Percentiles rank a stretch among this genome's conserved stretches.
phyloP scores from a whole-genome alignment of 1,139 yeast species.

The Candida labiduridarum region DNA sequence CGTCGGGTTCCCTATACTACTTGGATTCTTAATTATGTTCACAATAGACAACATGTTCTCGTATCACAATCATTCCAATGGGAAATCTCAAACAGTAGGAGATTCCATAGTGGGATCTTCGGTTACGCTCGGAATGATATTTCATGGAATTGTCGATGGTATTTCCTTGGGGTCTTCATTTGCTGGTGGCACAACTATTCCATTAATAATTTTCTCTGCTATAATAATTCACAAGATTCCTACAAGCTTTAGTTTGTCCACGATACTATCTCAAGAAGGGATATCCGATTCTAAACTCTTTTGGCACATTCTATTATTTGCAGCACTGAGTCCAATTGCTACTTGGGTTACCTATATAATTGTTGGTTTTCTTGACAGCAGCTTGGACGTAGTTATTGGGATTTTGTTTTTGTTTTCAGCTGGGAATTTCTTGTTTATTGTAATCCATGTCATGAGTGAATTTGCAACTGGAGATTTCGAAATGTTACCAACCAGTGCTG shows the following conservation, averaged over 20 bases:
- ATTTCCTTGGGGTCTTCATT: slow-evolving; percentile 71
- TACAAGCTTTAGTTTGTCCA: slow-evolving; percentile 68
- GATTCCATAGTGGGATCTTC: slow-evolving; percentile 33
- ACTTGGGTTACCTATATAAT: slow-evolving; percentile 50
- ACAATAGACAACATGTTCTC: slow-evolving; percentile 42
- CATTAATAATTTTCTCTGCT: slow-evolving; percentile 56
- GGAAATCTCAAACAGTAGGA: slow-evolving; percentile 13
- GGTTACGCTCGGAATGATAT: slow-evolving; percentile 60
- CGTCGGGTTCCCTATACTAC: slow-evolving; percentile 37
- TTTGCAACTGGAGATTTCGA: slow-evolving; percentile 9
- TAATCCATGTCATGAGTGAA: slow-evolving; percentile 61
- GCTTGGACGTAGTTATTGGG: slow-evolving; percentile 50
- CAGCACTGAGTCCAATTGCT: slow-evolving; percentile 55
- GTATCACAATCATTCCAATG: not conserved
- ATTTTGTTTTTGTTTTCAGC: slow-evolving; percentile 60
- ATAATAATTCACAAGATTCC: slow-evolving; percentile 76
- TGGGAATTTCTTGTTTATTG: slow-evolving; percentile 74
- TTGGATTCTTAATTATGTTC: slow-evolving; percentile 58
- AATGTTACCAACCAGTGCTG: slow-evolving; percentile 13
- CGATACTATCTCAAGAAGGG: slow-evolving; percentile 51
- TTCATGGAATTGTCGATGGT: slow-evolving; percentile 76
- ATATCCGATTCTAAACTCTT: slow-evolving; percentile 32
- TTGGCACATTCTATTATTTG: slow-evolving; percentile 47
- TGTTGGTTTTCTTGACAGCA: slow-evolving; percentile 30
- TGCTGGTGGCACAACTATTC: slow-evolving; percentile 47